Conservation (phyloP, 2,329 filamentous ascomycete genomes). For the Exserohilum turcica region DNA sequence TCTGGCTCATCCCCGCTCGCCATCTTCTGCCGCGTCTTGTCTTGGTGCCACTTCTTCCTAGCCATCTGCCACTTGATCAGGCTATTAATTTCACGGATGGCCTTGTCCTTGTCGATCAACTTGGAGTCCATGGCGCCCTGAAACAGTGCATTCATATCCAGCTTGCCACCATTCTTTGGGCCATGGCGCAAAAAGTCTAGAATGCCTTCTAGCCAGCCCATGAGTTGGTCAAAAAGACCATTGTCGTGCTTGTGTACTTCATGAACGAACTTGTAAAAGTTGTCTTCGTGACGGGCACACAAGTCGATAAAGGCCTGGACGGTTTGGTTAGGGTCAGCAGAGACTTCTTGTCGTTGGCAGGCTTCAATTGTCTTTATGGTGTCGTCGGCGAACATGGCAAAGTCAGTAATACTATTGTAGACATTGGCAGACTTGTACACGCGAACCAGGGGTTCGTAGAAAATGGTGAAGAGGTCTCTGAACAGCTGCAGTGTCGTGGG, state of each 20-base stretch:
- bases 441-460: slow-evolving; percentile 94
- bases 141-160: slow-evolving; percentile 95
- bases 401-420: slow-evolving; percentile 96
- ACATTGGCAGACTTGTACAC: slow-evolving; percentile 99
- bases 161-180: slow-evolving; percentile 74
- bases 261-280: slow-evolving; percentile 98
- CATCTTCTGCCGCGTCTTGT: slow-evolving; percentile 99
- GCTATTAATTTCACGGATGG: slow-evolving; percentile 78
- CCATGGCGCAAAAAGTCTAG: slow-evolving; percentile 90
- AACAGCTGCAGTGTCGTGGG: slow-evolving; percentile 96
- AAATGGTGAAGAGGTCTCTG: slow-evolving; percentile 95
- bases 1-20: slow-evolving; percentile 66
- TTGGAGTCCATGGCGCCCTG: slow-evolving; percentile 74
- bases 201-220: slow-evolving; percentile 97
- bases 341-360: slow-evolving; percentile 76
- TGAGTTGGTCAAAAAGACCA: slow-evolving; percentile 91
- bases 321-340: slow-evolving; percentile 95
- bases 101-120: slow-evolving; percentile 71
- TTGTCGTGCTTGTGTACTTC: slow-evolving; percentile 98
- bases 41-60: slow-evolving; percentile 95
- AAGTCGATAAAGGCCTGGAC: slow-evolving; percentile 98
- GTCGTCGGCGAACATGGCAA: slow-evolving; percentile 90
- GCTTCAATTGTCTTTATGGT: slow-evolving; percentile 79
- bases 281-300: slow-evolving; percentile 91
- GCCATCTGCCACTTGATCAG: slow-evolving; percentile 94